These are phyloP conservation scores for Globisporangium canariense DNA, from an alignment of 352 stramenopile genomes.

Conservation along the genomic window DNA sequence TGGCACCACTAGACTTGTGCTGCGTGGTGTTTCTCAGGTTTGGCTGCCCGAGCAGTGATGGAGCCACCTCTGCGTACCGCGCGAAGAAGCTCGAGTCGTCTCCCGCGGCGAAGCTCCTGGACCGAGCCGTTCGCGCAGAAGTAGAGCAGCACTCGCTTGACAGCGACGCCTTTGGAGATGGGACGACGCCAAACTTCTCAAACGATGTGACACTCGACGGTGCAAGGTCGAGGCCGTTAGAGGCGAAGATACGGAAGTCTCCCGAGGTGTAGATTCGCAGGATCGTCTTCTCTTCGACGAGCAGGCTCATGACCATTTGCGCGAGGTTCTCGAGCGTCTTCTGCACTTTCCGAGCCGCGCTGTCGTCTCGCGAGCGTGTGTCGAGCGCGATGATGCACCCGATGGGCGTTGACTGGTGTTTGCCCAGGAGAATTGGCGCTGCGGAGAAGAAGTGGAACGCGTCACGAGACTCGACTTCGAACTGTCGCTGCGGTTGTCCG, in stretches of 20 bases:
- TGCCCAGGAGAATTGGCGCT: slow-evolving; percentile 34
- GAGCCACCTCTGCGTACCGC: slow-evolving; percentile 8
- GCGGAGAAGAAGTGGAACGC: slow-evolving; percentile 65
- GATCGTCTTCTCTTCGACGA: slow-evolving; percentile 54
- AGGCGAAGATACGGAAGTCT: slow-evolving; percentile 63
- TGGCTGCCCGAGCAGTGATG: neutral
- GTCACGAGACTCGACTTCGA: neutral
- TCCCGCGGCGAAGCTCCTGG: slow-evolving; percentile 8
- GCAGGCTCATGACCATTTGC: slow-evolving; percentile 56
- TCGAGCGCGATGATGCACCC: slow-evolving; percentile 66
- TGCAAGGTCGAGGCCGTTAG: slow-evolving; percentile 26
- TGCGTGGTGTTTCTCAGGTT: neutral
- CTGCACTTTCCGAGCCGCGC: slow-evolving; percentile 39
- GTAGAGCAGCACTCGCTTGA: neutral
- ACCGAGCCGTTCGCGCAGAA: slow-evolving; percentile 1
- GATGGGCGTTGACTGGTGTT: slow-evolving; percentile 22
- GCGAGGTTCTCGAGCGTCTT: slow-evolving; percentile 59
- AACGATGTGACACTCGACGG: slow-evolving; percentile 23
- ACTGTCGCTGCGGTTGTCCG: slow-evolving; percentile 1
- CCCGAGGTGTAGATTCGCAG: slow-evolving; percentile 57
- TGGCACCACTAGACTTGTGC: neutral
- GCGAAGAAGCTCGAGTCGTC: slow-evolving; percentile 12
- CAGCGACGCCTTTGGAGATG: slow-evolving; percentile 11
- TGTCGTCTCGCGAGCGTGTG: slow-evolving; percentile 35
- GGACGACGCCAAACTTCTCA: slow-evolving; percentile 32